These are phyloP conservation scores for Sordaria brevicollis DNA, from an alignment of 495 filamentous ascomycete species.

Conservation along the genomic window DNA sequence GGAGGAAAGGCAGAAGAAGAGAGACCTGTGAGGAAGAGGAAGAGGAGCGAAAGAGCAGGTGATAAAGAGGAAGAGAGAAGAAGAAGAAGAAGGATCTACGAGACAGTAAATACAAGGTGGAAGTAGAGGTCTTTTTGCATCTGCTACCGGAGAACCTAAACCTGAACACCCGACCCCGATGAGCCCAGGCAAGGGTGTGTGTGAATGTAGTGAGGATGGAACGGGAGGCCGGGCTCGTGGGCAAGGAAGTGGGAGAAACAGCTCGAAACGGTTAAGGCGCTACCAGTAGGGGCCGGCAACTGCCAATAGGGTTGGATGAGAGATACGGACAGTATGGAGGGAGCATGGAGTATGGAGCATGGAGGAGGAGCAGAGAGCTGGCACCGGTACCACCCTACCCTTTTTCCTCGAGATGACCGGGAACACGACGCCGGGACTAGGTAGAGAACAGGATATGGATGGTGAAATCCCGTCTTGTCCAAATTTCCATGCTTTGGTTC, in stretches of 20 bases:
- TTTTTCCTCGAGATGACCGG: background rate
- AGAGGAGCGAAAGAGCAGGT: background rate
- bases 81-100: background rate
- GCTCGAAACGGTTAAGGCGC: background rate
- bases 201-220: conserved; percentile 1
- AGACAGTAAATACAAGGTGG: background rate
- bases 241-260: background rate
- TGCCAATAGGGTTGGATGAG: background rate
- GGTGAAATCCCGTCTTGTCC: conserved; percentile 5
- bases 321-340: conserved; percentile 2
- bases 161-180: background rate
- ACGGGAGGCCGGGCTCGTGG: background rate
- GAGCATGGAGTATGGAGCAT: background rate
- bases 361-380: too few relatives aligned
- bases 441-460: conserved; percentile 17
- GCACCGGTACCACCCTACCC: background rate
- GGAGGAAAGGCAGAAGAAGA: conserved; percentile 15
- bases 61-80: background rate
- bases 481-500: conserved; percentile 23
- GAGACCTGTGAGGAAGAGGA: background rate
- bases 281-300: background rate
- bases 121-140: background rate
- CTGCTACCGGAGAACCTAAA: background rate
- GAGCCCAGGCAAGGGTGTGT: background rate
- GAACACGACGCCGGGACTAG: conserved; percentile 11